Evolutionary conservation across 257 asterid genomes (phyloP), one percentile per base, ranked within the genome.

Genomic region (Avicennia marina): DNA sequence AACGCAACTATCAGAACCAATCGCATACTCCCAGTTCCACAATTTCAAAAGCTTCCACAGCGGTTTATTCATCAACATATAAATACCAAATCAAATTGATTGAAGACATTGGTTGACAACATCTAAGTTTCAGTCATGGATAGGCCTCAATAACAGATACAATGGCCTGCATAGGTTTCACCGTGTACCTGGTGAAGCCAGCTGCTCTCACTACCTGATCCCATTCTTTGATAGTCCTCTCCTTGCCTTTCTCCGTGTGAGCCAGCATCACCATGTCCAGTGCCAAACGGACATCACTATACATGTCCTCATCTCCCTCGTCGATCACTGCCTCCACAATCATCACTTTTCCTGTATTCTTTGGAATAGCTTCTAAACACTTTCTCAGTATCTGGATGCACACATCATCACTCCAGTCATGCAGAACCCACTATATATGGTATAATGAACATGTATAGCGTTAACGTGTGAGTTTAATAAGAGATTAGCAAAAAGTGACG

Each of bases 231-330:
- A 46, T 0, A 1, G 72, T 78, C 53, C 87, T 74, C 62, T 78
- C 87, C 48, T 76, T 78, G 4, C 94, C 94, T 0, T 51, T 72
- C 11, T 46, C 63, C 0, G 89, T 84, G 68, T 84, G 94, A 60
- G 82, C 86, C 84, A 84, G 47, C 82, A 84, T 78, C 63, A 72
- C 84, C 94, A 84, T 81, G 47, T 84, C 94, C 52, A 84, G 24
- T 52, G 71, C 75, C 65, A 84, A 36, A 0, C 73, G 70, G 9
- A 71, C 75, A 19, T 78, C 77, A n/a, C 48, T 36, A 4, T 65
- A 72, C 60, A 71, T 49, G 2, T 63, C 65, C 13, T 45, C 60
- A 0, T 53, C 55, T 36, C 59, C 75, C 4, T 16, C 49, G 2
- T 20, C 49, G 20, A 43, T 43, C 49, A 43, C 49, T 20, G 2